These are phyloP conservation scores for Termitomyces sp. DNA, from an alignment of 768 basidiomycete species.

Conservation along the genomic window DNA sequence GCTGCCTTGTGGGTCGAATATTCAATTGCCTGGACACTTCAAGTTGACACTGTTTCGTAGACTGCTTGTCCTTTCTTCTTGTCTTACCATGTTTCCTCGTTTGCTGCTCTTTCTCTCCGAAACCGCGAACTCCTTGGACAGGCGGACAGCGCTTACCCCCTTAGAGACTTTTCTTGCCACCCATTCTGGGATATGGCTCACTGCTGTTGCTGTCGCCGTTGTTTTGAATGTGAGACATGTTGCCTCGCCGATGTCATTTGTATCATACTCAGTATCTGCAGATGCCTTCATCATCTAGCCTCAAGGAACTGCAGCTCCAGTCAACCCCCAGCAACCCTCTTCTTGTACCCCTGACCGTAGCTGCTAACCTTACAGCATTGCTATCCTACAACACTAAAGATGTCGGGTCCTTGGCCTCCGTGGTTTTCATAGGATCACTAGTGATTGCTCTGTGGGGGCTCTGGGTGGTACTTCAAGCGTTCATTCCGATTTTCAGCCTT, in stretches of 20 bases:
- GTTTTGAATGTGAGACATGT: slow-evolving; percentile 47
- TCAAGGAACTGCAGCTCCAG: slow-evolving; percentile 21
- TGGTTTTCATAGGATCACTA: slow-evolving; percentile 44
- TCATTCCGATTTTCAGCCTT: slow-evolving; percentile 1
- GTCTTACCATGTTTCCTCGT: slow-evolving; percentile 50
- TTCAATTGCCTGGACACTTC: not conserved
- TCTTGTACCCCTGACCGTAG: slow-evolving; percentile 52
- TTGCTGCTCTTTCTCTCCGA: slow-evolving; percentile 64
- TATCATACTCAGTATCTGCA: slow-evolving; percentile 12
- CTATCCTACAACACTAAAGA: slow-evolving; percentile 58
- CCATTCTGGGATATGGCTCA: slow-evolving; percentile 61
- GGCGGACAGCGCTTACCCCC: slow-evolving; percentile 43
- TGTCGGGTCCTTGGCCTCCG: slow-evolving; percentile 50
- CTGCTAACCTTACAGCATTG: slow-evolving; percentile 50
- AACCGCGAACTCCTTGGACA: slow-evolving; percentile 27
- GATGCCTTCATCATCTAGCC: slow-evolving; percentile 43
- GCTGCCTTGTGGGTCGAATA: slow-evolving; percentile 25
- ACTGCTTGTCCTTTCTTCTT: slow-evolving; percentile 15
- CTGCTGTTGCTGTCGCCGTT: slow-evolving; percentile 47
- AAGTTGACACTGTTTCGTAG: slow-evolving; percentile 10
- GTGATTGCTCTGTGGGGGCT: slow-evolving; percentile 59
- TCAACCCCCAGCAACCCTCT: slow-evolving; percentile 49
- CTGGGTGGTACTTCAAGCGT: slow-evolving; percentile 53
- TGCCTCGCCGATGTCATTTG: not conserved
- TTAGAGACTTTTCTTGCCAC: slow-evolving; percentile 65